These are phyloP conservation scores for Cladosporium sphaerospermum DNA, from an alignment of 2,329 filamentous ascomycete genomes.

Conservation along the genomic window DNA sequence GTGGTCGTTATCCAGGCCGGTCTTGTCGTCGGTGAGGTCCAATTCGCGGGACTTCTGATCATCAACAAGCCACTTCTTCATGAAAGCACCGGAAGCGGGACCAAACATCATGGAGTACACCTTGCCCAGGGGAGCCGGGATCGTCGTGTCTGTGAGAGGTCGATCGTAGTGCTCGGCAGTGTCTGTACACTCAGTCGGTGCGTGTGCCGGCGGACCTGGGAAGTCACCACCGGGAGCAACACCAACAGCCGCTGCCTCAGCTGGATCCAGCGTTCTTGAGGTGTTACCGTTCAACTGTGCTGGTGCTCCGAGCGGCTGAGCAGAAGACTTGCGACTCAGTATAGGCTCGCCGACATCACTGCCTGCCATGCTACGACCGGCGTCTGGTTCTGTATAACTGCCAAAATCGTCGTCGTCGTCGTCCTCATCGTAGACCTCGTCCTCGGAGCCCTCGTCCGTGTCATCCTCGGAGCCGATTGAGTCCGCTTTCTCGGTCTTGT, in stretches of 20 bases:
- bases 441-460: slow-evolving; percentile 61
- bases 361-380: slow-evolving; percentile 44
- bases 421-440: slow-evolving; percentile 73
- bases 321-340: slow-evolving; percentile 67
- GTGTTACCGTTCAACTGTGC: slow-evolving; percentile 33
- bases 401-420: slow-evolving; percentile 62
- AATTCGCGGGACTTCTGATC: slow-evolving; percentile 90
- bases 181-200: slow-evolving; percentile 81
- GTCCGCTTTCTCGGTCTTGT: slow-evolving; percentile 83
- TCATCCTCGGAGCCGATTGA: slow-evolving; percentile 46
- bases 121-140: slow-evolving; percentile 83
- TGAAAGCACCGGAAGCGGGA: slow-evolving; percentile 68
- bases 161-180: slow-evolving; percentile 74
- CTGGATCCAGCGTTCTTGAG: slow-evolving; percentile 24
- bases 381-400: slow-evolving; percentile 51
- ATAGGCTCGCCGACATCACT: slow-evolving; percentile 45
- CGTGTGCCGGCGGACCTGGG: slow-evolving; percentile 76
- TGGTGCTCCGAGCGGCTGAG: slow-evolving; percentile 33
- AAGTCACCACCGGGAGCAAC: slow-evolving; percentile 56
- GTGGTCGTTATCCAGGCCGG: slow-evolving; percentile 64
- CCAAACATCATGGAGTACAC: slow-evolving; percentile 88
- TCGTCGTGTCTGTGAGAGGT: slow-evolving; percentile 74
- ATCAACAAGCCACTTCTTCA: slow-evolving; percentile 76
- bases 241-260: slow-evolving; percentile 35
- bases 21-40: slow-evolving; percentile 74